Evolutionary conservation across 2,329 filamentous ascomycete genomes (phyloP).

Genomic region (Ceratocystiopsis minuta): DNA sequence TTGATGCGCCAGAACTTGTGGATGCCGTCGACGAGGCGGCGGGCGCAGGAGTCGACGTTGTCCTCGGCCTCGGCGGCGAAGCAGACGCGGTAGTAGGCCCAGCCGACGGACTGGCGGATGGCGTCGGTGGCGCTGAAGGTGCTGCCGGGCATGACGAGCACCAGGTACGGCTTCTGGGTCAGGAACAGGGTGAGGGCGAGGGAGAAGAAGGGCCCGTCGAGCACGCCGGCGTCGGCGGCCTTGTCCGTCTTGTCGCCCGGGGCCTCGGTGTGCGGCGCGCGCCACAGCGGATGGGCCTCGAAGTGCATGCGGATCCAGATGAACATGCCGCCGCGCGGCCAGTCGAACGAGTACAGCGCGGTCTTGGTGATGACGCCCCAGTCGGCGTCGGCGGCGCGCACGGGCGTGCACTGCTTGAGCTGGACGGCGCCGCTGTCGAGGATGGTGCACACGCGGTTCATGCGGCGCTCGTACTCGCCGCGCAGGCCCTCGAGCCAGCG

Average conservation of each 20-base stretch:
- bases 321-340: conserved; percentile 84
- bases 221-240: conserved; percentile 16
- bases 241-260: conserved; percentile 9
- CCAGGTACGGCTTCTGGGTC: conserved; percentile 49
- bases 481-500: conserved; percentile 77
- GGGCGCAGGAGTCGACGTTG: conserved; percentile 42
- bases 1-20: conserved; percentile 63
- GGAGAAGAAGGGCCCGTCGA: conserved; percentile 38
- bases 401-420: conserved; percentile 41
- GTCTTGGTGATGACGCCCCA: conserved; percentile 64
- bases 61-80: conserved; percentile 71
- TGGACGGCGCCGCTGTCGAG: conserved; percentile 51
- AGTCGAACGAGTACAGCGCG: conserved; percentile 55
- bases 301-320: conserved; percentile 63
- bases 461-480: conserved; percentile 68
- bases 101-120: conserved; percentile 39
- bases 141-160: conserved; percentile 50
- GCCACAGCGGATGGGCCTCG: conserved; percentile 52
- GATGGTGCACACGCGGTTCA: conserved; percentile 58
- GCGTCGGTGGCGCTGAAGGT: conserved; percentile 55
- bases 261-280: conserved; percentile 13
- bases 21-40: conserved; percentile 49
- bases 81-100: conserved; percentile 60
- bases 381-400: conserved; percentile 29
- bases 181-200: conserved; percentile 54